Evolutionary conservation across 148 eudicot species (phyloP).

Genomic region (Rhododendron griersonianum): DNA sequence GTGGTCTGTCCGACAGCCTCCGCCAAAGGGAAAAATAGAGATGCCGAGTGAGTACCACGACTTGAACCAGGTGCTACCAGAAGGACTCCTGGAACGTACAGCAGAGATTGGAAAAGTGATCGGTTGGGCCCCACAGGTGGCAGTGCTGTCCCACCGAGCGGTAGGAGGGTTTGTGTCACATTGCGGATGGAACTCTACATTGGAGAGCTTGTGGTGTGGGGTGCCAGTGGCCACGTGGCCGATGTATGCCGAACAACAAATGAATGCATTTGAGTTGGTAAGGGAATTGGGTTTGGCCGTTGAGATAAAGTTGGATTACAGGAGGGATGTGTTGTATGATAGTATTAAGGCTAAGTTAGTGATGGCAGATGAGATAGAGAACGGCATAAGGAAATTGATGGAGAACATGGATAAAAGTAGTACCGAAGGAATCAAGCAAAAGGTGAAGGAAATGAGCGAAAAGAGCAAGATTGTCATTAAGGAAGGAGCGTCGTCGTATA

Average conservation of each 20-base stretch:
- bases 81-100: conserved; percentile 33
- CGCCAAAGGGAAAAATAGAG: not conserved
- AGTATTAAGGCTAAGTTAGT: not conserved
- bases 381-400: not conserved
- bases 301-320: conserved; percentile 27
- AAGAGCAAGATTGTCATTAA: not conserved
- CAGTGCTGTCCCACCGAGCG: no score
- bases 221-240: conserved; percentile 33
- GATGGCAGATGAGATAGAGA: not conserved
- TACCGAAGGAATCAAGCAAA: not conserved
- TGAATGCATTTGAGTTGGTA: conserved; percentile 25
- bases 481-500: not conserved
- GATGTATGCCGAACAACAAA: conserved; percentile 25
- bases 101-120: no score
- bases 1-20: conserved; percentile 26
- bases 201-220: conserved; percentile 35
- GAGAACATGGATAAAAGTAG: not conserved
- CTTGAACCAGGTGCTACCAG: conserved; percentile 20
- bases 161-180: no score
- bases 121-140: no score
- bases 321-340: not conserved
- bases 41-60: not conserved
- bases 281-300: conserved; percentile 23
- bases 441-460: not conserved
- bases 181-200: no score